Percentiles rank a stretch among this genome's conserved stretches.
These are phyloP conservation scores for Vicia sativa DNA, from an alignment of 306 rosid genomes.

Conservation along the genomic window DNA sequence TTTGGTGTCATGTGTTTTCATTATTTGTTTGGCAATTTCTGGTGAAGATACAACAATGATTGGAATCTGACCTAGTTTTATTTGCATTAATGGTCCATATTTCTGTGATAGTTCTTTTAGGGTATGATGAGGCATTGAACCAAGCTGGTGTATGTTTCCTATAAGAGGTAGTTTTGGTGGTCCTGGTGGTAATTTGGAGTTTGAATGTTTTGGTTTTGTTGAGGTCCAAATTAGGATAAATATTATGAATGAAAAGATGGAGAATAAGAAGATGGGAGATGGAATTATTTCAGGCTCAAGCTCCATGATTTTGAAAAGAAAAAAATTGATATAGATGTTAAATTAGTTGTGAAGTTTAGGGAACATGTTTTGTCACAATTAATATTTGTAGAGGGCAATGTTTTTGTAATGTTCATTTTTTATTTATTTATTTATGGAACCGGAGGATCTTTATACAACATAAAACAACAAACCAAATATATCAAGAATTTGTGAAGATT, in stretches of 20 bases:
- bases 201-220: conserved; percentile 36
- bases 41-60: conserved; percentile 43
- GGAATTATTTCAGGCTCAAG: background rate
- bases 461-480: too few species aligned
- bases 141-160: conserved; percentile 46
- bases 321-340: too few species aligned
- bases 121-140: conserved; percentile 28
- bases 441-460: too few species aligned
- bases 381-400: background rate
- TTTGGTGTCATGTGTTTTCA: conserved; percentile 41
- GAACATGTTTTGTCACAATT: background rate
- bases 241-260: conserved; percentile 37
- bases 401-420: too few species aligned
- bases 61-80: conserved; percentile 37
- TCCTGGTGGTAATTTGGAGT: conserved; percentile 43
- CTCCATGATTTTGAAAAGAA: conserved; percentile 15
- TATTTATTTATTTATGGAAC: too few species aligned
- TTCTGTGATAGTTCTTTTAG: conserved; percentile 30
- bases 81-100: conserved; percentile 44
- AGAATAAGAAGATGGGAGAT: conserved; percentile 12
- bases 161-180: conserved; percentile 42
- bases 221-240: conserved; percentile 32
- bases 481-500: background rate
- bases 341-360: too few species aligned
- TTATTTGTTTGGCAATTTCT: conserved; percentile 47